phyloP scores from a whole-genome alignment of 2,329 filamentous ascomycete genomes.

The Teratosphaeria epicoccoides region DNA sequence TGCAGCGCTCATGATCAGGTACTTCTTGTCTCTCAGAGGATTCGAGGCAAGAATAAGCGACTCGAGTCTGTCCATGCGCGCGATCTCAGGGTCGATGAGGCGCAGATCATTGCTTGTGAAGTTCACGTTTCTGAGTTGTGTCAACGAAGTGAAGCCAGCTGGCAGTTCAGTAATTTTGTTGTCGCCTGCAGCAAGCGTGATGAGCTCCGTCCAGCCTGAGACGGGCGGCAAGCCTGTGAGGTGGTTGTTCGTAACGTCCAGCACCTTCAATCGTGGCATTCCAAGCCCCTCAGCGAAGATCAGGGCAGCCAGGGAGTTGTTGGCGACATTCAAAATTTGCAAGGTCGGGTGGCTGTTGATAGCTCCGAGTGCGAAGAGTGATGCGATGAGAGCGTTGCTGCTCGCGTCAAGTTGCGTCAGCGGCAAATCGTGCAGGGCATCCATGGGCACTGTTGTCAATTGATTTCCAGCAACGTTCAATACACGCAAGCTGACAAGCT shows the following conservation, averaged over 20 bases:
- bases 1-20: slow-evolving; percentile 66
- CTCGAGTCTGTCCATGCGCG: slow-evolving; percentile 65
- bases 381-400: slow-evolving; percentile 67
- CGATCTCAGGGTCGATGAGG: slow-evolving; percentile 63
- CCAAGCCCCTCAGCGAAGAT: slow-evolving; percentile 42
- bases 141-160: slow-evolving; percentile 57
- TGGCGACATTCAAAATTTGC: slow-evolving; percentile 66
- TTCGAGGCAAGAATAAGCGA: slow-evolving; percentile 78
- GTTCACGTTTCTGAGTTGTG: slow-evolving; percentile 63
- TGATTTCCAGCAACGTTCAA: slow-evolving; percentile 74
- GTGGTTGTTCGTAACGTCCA: slow-evolving; percentile 73
- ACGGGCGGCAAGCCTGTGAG: slow-evolving; percentile 63
- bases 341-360: slow-evolving; percentile 48
- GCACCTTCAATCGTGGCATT: slow-evolving; percentile 60
- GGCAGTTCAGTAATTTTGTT: slow-evolving; percentile 73
- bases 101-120: slow-evolving; percentile 78
- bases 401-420: slow-evolving; percentile 62
- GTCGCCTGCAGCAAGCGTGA: slow-evolving; percentile 66
- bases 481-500: slow-evolving; percentile 58
- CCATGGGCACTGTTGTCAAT: slow-evolving; percentile 60
- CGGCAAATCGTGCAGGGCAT: slow-evolving; percentile 55
- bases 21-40: slow-evolving; percentile 78
- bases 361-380: slow-evolving; percentile 51
- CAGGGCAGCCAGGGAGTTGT: slow-evolving; percentile 56
- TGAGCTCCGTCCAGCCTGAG: slow-evolving; percentile 59